Base-by-base conservation (phyloP, 768 basidiomycete species). In the Heimioporus sp. region DNA sequence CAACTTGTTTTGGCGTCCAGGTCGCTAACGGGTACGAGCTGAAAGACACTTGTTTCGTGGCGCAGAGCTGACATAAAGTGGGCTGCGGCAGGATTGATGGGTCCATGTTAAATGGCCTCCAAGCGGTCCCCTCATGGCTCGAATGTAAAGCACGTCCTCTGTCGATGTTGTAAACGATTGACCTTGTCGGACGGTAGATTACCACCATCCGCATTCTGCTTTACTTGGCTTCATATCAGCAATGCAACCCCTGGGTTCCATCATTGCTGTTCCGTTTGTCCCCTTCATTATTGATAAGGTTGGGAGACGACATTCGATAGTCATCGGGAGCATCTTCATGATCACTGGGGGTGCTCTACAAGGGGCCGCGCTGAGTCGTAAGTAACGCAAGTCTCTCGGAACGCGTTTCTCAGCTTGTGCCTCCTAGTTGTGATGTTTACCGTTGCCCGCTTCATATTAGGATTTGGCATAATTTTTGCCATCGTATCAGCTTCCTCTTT, bases 31-130 rank as follows among this genome's bases (percentile, higher is more conserved):
- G 32, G 32, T 34, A 34, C 32, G 32, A 10, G 10, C 13, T 34
- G 10, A 13, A 34, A 10, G 32, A 34, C 32, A 34, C 32, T 34
- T 5, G 32, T 34, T 13, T n/a, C n/a, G n/a, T n/a, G n/a, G n/a
- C n/a, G n/a, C n/a, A n/a, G n/a, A n/a, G 32, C 48, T 58, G 38
- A 58, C 12, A 5, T 5, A 13, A n/a, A n/a, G n/a, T n/a, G n/a
- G n/a, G n/a, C n/a, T n/a, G n/a, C 10, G n/a, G 11, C 39, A 57
- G 57, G 2, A 53, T 53, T 10, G 41, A 57, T 5, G 78, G 80
- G 0, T 80, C 80, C 6, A 82, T 83, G 82, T 74, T 83, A 63
- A 85, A 83, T 58, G 81, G 81, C 36, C 62, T 85, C 32, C 82
- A 85, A 62, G 79, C 80, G 0, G 81, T 85, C 11, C 65, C 74